Evolutionary conservation across 768 basidiomycete species (phyloP).

Genomic region (Podaxis sp.): DNA sequence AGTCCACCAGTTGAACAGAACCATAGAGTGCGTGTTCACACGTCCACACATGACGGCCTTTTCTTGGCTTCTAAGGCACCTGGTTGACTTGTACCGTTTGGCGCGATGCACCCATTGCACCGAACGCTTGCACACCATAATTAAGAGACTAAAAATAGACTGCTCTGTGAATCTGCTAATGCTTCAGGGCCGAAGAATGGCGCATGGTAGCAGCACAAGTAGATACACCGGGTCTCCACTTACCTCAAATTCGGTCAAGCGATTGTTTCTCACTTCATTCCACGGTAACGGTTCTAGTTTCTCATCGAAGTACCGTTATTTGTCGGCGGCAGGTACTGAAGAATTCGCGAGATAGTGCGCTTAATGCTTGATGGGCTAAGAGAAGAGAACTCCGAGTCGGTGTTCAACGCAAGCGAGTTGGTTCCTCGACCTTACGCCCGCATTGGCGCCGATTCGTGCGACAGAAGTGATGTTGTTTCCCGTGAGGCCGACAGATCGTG

Average conservation of each 20-base stretch:
- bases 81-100: background rate
- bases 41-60: background rate
- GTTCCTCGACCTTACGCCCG: conserved; percentile 1
- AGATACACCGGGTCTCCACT: background rate
- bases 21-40: background rate
- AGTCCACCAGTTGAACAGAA: background rate
- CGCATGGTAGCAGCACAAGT: background rate
- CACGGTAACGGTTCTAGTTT: background rate
- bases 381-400: conserved; percentile 3
- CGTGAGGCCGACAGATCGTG: background rate
- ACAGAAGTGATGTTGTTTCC: background rate
- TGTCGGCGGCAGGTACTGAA: background rate
- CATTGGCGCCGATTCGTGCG: conserved; percentile 7
- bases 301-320: background rate
- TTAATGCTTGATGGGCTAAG: background rate
- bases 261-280: background rate
- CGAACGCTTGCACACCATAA: background rate
- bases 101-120: background rate
- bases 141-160: background rate
- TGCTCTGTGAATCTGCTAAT: background rate
- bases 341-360: background rate
- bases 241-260: background rate
- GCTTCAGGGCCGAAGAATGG: background rate
- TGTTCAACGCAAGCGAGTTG: background rate
- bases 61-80: background rate